Percentiles rank a stretch among this genome's conserved stretches.
These are phyloP conservation scores for Gillenia trifoliata DNA, from an alignment of 306 rosid genomes.

Conservation along the genomic window DNA sequence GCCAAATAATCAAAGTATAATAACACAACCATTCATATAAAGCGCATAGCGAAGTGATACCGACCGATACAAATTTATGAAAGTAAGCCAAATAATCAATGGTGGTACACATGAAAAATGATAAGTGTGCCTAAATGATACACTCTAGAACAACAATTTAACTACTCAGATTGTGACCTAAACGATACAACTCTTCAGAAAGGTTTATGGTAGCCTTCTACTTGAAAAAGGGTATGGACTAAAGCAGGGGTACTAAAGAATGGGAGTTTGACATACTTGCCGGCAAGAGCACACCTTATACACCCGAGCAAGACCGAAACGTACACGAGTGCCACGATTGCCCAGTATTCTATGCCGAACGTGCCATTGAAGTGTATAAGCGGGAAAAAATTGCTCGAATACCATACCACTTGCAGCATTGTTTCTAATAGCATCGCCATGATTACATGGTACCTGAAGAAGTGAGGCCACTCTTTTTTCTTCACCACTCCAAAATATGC, in stretches of 20 bases:
- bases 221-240: conserved; percentile 48
- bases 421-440: conserved; percentile 72
- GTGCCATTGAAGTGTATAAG: conserved; percentile 74
- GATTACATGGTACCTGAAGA: conserved; percentile 64
- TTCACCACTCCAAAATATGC: conserved; percentile 60
- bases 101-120: not conserved
- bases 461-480: conserved; percentile 55
- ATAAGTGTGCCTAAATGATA: not conserved
- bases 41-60: not conserved
- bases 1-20: no score
- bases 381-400: conserved; percentile 71
- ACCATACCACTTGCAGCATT: conserved; percentile 51
- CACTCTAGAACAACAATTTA: not conserved
- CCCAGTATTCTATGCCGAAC: conserved; percentile 72
- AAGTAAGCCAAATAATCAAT: no score
- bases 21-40: not conserved
- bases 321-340: conserved; percentile 57
- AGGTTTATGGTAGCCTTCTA: conserved; percentile 58
- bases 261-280: conserved; percentile 65
- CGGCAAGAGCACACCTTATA: conserved; percentile 65
- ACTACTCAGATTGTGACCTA: not conserved
- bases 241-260: conserved; percentile 61
- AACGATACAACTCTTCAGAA: conserved; percentile 30
- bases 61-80: not conserved
- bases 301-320: conserved; percentile 46